A percentile compares a stretch with the other conserved stretches of the same genome.
These are phyloP conservation scores for Tremellales sp. DNA, from an alignment of 1,284 basidiomycete genomes.

Conservation along the genomic window DNA sequence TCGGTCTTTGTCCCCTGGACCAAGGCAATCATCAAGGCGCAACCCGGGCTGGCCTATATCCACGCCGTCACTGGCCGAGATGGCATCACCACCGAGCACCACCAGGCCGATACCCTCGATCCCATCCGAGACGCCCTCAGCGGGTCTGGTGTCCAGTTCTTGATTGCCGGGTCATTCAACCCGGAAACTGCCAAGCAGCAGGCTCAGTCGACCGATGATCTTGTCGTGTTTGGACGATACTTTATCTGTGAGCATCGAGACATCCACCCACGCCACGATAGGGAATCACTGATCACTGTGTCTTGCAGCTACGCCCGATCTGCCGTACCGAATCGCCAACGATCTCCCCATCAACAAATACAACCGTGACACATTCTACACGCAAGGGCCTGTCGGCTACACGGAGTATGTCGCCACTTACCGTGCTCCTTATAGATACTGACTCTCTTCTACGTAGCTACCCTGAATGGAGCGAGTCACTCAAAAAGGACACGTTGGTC, in stretches of 20 bases:
- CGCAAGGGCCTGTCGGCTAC: constrained; percentile 22
- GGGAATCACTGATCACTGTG: too few species aligned
- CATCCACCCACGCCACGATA: constrained; percentile 1
- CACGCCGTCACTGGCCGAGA: constrained; percentile 56
- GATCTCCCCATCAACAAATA: constrained; percentile 39
- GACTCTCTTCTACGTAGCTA: too few species aligned
- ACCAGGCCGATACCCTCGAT: constrained; percentile 21
- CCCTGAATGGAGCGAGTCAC: too few species aligned
- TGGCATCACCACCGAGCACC: constrained; percentile 21
- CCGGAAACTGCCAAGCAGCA: constrained; percentile 28
- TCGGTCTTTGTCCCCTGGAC: constrained; percentile 33
- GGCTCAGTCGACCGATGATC: constrained; percentile 43
- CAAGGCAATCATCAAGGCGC: constrained; percentile 40
- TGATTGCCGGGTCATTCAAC: constrained; percentile 52
- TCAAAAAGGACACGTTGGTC: too few species aligned
- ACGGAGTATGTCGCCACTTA: constrained; percentile 15
- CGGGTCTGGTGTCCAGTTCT: constrained; percentile 40
- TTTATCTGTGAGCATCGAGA: constrained; percentile 49
- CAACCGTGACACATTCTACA: constrained; percentile 39
- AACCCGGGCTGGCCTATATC: constrained; percentile 57
- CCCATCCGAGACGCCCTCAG: constrained; percentile 20
- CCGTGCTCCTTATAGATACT: too few species aligned
- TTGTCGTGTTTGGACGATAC: constrained; percentile 54
- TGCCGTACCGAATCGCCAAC: constrained; percentile 52
- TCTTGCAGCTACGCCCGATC: constrained; percentile 53